Evolutionary conservation across 768 basidiomycete genomes (phyloP).

Genomic region (Lactarius tabidus): DNA sequence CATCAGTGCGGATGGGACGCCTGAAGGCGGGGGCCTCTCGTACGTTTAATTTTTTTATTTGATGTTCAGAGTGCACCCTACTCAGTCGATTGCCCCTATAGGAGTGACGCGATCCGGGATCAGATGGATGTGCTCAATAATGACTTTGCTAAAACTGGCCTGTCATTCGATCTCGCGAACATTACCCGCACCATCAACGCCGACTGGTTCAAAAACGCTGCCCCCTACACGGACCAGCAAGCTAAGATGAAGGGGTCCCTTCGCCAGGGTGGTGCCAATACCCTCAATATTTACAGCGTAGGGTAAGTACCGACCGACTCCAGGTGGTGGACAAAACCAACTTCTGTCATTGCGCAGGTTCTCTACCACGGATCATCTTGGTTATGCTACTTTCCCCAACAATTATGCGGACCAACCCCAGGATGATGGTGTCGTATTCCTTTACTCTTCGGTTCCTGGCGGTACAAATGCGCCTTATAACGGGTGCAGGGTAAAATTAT

Average conservation of each 20-base stretch:
- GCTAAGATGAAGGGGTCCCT: conserved; percentile 47
- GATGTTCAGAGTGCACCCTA: background rate
- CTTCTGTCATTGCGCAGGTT: conserved; percentile 31
- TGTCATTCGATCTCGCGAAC: conserved; percentile 40
- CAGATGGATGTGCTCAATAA: conserved; percentile 43
- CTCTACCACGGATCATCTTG: conserved; percentile 43
- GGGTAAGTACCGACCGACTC: conserved; percentile 34
- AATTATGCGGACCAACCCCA: conserved; percentile 35
- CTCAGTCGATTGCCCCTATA: conserved; percentile 12
- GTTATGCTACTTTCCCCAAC: conserved; percentile 52
- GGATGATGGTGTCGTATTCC: conserved; percentile 47
- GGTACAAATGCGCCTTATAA: conserved; percentile 43
- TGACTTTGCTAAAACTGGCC: conserved; percentile 38
- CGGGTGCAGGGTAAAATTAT: conserved; percentile 22
- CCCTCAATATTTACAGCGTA: conserved; percentile 50
- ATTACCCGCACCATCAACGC: conserved; percentile 44
- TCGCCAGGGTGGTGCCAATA: conserved; percentile 38
- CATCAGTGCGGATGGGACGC: conserved; percentile 39
- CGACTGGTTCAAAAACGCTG: conserved; percentile 47
- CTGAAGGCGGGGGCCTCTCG: conserved; percentile 42
- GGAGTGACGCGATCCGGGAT: conserved; percentile 36
- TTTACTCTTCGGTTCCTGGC: conserved; percentile 36
- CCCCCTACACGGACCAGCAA: conserved; percentile 35
- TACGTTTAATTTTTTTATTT: conserved; percentile 27
- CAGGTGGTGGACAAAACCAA: background rate